Evolutionary conservation across 768 basidiomycete genomes (phyloP).

Genomic region (Tulasnella calospora): DNA sequence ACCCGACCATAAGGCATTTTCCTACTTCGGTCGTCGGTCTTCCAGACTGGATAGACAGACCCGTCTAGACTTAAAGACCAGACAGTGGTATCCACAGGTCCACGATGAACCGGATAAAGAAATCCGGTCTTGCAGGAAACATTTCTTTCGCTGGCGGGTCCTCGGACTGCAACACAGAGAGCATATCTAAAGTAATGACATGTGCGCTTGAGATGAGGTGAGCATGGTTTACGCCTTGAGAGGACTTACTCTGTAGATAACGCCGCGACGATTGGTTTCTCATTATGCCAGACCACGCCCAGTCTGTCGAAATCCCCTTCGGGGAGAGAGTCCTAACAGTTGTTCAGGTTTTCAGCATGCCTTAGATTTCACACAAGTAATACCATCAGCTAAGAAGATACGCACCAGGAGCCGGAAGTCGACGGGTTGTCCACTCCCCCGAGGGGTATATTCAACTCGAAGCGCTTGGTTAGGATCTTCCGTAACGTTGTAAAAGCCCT

Average conservation of each 20-base stretch:
- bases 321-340: neutral
- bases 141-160: neutral
- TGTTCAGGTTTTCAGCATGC: neutral
- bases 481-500: neutral
- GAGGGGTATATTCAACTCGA: neutral
- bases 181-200: neutral
- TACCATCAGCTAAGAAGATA: neutral
- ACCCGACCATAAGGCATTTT: neutral
- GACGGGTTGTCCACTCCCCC: neutral
- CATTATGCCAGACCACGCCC: neutral
- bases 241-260: neutral
- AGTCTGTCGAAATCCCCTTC: neutral
- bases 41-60: neutral
- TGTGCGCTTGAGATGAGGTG: neutral
- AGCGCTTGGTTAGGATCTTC: neutral
- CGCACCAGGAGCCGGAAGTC: neutral
- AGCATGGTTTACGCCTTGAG: neutral
- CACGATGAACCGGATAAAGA: no score
- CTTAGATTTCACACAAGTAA: neutral
- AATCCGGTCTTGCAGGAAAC: no score
- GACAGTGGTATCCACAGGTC: neutral
- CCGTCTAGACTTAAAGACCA: neutral
- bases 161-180: neutral
- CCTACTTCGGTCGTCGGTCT: neutral
- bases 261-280: neutral